These are phyloP conservation scores for Eremomyces bilateralis DNA, from an alignment of 495 filamentous ascomycete species.

Conservation along the genomic window DNA sequence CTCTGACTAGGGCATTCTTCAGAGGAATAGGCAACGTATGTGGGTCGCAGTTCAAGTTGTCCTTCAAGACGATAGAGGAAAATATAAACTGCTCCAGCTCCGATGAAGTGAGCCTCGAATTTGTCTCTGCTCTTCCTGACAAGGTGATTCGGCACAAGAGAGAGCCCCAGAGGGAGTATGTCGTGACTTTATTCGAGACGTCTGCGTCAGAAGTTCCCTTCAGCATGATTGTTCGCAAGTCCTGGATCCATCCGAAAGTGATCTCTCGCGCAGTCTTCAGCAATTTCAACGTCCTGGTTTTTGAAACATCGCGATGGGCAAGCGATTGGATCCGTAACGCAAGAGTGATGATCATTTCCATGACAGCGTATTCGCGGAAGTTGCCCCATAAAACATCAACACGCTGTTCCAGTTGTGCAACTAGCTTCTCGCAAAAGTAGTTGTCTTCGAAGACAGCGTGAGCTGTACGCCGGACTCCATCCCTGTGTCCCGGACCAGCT, in stretches of 20 bases:
- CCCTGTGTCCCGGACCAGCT: conserved; percentile 21
- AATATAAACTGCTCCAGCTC: conserved; percentile 15
- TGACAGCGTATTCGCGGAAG: conserved; percentile 29
- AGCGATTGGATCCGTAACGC: conserved; percentile 14
- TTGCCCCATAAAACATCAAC: conserved; percentile 23
- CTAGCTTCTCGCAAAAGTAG: conserved; percentile 23
- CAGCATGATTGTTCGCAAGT: conserved; percentile 24
- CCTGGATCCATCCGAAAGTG: conserved; percentile 22
- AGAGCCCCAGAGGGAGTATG: conserved; percentile 26
- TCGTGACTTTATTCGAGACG: conserved; percentile 16
- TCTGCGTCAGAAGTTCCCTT: conserved; percentile 21
- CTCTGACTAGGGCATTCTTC: conserved; percentile 23
- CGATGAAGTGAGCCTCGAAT: too few species aligned
- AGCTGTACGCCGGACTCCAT: conserved; percentile 17
- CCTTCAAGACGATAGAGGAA: conserved; percentile 21
- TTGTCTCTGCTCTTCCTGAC: too few species aligned
- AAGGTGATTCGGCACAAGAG: conserved; percentile 30
- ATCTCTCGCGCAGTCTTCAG: conserved; percentile 9
- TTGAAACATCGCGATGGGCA: conserved; percentile 5
- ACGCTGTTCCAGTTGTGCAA: conserved; percentile 21
- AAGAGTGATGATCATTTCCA: conserved; percentile 28
- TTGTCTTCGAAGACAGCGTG: conserved; percentile 26
- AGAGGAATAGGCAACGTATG: conserved; percentile 11
- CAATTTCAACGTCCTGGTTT: conserved; percentile 7
- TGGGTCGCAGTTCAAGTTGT: conserved; percentile 19